phyloP scores from a whole-genome alignment of 306 rosid genomes.

The Styphnolobium japonicum region DNA sequence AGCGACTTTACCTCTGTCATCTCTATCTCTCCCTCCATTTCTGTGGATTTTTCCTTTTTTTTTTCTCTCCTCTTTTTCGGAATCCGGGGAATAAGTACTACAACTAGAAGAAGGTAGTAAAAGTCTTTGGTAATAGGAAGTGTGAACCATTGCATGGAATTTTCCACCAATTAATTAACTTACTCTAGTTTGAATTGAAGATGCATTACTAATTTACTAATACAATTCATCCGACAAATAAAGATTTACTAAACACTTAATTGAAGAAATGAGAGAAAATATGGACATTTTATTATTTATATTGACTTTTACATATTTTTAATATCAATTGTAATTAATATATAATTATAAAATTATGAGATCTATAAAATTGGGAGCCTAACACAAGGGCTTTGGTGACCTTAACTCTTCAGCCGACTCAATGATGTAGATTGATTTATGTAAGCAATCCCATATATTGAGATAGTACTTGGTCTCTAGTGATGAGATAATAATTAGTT shows the following conservation, averaged over 20 bases:
- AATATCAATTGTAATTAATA: too few species aligned
- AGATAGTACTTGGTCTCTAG: neutral
- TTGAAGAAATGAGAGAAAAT: too few species aligned
- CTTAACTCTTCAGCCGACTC: too few species aligned
- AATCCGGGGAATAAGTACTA: constrained; percentile 15
- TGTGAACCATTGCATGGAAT: neutral
- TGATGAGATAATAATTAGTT: neutral
- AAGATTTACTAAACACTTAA: too few species aligned
- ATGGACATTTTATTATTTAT: too few species aligned
- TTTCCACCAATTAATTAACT: constrained; percentile 2
- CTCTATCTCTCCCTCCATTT: neutral
- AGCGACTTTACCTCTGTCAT: constrained; percentile 24
- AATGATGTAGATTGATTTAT: neutral
- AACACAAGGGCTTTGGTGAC: too few species aligned
- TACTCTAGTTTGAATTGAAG: neutral
- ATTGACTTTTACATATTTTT: too few species aligned
- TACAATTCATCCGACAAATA: neutral
- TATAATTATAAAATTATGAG: too few species aligned
- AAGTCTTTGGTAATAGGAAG: neutral
- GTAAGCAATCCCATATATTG: neutral
- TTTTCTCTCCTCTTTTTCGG: constrained; percentile 6
- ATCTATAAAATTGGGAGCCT: too few species aligned
- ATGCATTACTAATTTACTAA: neutral
- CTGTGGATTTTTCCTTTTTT: neutral
- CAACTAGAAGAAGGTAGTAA: neutral